Evolutionary conservation across 164 flowering plant species (phyloP), one percentile per base, ranked within the genome.

Genomic region (Magnolia sinica): DNA sequence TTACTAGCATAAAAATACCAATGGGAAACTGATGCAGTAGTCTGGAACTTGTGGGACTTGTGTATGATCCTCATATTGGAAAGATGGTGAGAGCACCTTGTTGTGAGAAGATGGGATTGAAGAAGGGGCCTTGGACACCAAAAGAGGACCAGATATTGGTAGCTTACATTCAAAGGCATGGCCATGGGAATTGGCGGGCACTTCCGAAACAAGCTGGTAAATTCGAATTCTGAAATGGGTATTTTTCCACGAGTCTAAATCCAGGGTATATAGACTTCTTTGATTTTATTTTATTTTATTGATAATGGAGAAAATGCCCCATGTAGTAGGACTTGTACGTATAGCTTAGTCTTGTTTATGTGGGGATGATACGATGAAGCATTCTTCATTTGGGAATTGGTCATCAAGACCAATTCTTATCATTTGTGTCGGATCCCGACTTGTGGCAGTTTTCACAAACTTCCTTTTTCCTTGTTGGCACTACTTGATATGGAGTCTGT

Each of bases 81-180:
- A 85, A 77, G 72, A 90, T 91, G 90, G 90, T 52, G 77, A 86
- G 93, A 84, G 88, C 89, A 79, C 92, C 95, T 3, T 88, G 91
- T 79, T 88, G 91, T 78, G 91, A 89, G 86, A 87, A 88, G 82
- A 85, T 87, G 89, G 93, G 93, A 50, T 73, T 90, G 84, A 90
- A 86, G 88, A 90, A 82, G 73, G 94, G 94, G 14, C 94, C 94
- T 8, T 90, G 94, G 96, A 81, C 91, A 11, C 79, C 84, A 13
- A 91, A 91, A 76, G 96, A 91, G 82, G 95, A 91, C 80, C 86
- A 82, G 50, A 78, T 83, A 2, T 79, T 91, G 67, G 74, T 85
- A 69, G 71, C 79, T 77, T 84, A 89, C 86, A 87, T 91, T 77
- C 83, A 79, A 1, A 83, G 58, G 2, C 67, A 86, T 58, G 95